Conservation (phyloP, 768 basidiomycete genomes). For the Daedaleopsis nitida region DNA sequence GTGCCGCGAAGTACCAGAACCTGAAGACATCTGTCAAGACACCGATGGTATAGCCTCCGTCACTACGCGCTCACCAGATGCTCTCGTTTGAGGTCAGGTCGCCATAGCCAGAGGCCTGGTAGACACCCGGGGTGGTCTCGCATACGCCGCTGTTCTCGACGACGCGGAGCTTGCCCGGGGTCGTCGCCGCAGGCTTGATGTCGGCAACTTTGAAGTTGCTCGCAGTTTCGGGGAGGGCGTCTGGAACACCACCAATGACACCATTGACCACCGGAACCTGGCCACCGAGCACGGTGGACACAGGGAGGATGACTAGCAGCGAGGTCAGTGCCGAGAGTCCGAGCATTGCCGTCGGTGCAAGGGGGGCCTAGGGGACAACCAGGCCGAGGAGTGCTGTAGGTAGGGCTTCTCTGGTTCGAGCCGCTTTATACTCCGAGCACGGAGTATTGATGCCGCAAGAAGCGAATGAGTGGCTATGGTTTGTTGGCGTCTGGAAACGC, state of each 20-base stretch:
- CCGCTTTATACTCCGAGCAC: conserved; percentile 6
- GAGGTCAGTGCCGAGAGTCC: conserved; percentile 17
- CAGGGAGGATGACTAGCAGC: conserved; percentile 20
- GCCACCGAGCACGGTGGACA: conserved; percentile 27
- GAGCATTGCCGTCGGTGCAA: conserved; percentile 21
- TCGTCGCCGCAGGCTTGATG: conserved; percentile 21
- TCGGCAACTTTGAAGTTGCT: background rate
- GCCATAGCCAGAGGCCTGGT: conserved; percentile 64
- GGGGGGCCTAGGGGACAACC: background rate
- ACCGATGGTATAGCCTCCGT: background rate
- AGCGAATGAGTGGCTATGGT: background rate
- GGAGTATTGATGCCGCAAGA: conserved; percentile 4
- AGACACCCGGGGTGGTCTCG: conserved; percentile 64
- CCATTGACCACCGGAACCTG: conserved; percentile 54
- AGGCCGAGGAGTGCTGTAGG: background rate
- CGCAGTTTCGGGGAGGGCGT: conserved; percentile 27
- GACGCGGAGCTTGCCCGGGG: conserved; percentile 53
- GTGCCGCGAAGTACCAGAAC: conserved; percentile 72
- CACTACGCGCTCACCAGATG: conserved; percentile 45
- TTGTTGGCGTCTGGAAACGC: too few species aligned
- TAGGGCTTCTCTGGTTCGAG: background rate
- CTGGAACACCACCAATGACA: conserved; percentile 44
- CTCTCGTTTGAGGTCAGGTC: conserved; percentile 59
- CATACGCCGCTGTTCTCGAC: conserved; percentile 65
- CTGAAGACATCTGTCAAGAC: conserved; percentile 30